Evolutionary conservation across 1,284 basidiomycete species (phyloP), one percentile per base, ranked within the genome.

Genomic region (Ceratobasidium sp.): DNA sequence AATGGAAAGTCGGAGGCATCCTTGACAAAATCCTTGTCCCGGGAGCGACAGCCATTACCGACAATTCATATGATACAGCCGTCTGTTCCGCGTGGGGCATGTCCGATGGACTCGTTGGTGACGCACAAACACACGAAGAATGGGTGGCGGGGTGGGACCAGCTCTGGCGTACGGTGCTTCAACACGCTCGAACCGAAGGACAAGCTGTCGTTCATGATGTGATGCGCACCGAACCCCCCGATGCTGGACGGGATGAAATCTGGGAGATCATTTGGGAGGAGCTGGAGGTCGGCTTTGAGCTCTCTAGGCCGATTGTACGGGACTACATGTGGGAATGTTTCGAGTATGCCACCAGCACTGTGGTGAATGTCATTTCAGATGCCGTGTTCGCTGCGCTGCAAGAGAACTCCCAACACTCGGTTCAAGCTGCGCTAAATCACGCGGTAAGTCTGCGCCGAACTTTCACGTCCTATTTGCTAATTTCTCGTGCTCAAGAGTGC

Each of bases 221-320:
- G n/a, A 46, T 56, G 39, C 58, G 19, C 1, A 62, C 58, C 31
- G 56, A 72, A 48, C 46, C 58, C 9, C 69, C 69, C 22, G 22
- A 72, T 62, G n/a, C 69, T 48, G 69, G 56, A 53, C 41, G 69
- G 16, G 69, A 72, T 53, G 56, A 72, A 27, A 62, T 72, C 58
- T 72, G 69, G 69, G 9, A 53, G 24, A 58, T 72, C 7, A 51
- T 72, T 39, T 72, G 69, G 69, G 69, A 72, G 51, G 69, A 72
- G 34, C 53, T 61, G 9, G 58, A 53, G 22, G 41, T 53, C 27
- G 69, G 69, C 8, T 72, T 72, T 62, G 56, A 72, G 39, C 49
- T 37, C 16, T 72, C 69, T 24, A 24, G 69, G 19, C 69, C 69
- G 39, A 37, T 72, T 22, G 69, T 72, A 22, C 56, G 69, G 29